These are phyloP conservation scores for Saccharomycopsis microspora DNA, from an alignment of 805 yeast species.

Conservation along the genomic window DNA sequence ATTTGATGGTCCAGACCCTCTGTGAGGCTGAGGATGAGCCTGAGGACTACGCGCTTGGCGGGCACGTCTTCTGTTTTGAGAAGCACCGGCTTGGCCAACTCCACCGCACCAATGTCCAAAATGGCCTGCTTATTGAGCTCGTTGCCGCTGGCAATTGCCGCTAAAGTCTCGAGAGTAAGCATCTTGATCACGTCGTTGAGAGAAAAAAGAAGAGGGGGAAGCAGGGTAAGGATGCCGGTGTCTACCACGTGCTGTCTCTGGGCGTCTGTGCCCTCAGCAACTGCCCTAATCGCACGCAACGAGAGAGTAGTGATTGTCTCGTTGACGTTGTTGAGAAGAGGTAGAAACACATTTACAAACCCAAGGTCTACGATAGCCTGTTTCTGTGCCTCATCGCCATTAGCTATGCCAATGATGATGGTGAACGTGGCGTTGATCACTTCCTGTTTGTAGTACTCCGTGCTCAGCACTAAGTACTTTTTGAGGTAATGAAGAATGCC, in stretches of 20 bases:
- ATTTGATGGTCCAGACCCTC: slow-evolving; percentile 15
- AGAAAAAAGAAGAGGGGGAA: slow-evolving; percentile 15
- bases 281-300: slow-evolving; percentile 11
- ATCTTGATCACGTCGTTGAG: slow-evolving; percentile 14
- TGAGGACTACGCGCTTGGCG: slow-evolving; percentile 3
- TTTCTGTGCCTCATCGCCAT: slow-evolving; percentile 14
- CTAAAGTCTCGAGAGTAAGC: slow-evolving; percentile 9
- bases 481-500: slow-evolving; percentile 14
- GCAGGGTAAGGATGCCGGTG: slow-evolving; percentile 14
- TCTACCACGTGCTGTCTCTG: slow-evolving; percentile 15
- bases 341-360: slow-evolving; percentile 15
- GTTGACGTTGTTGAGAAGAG: slow-evolving; percentile 15
- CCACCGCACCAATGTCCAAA: slow-evolving; percentile 15
- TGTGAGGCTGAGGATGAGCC: slow-evolving; percentile 6
- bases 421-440: slow-evolving; percentile 16
- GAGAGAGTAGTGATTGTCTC: slow-evolving; percentile 17
- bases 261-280: slow-evolving; percentile 12
- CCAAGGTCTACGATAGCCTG: slow-evolving; percentile 15
- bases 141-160: slow-evolving; percentile 14
- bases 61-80: slow-evolving; percentile 5
- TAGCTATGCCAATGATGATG: slow-evolving; percentile 15
- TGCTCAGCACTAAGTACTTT: slow-evolving; percentile 14
- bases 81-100: slow-evolving; percentile 14
- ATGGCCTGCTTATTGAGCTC: slow-evolving; percentile 16
- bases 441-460: slow-evolving; percentile 16